A percentile compares a stretch with the other conserved stretches of the same genome.
Conservation (phyloP, 1,139 yeast genomes). For the Arxiozyma slooffiae region DNA sequence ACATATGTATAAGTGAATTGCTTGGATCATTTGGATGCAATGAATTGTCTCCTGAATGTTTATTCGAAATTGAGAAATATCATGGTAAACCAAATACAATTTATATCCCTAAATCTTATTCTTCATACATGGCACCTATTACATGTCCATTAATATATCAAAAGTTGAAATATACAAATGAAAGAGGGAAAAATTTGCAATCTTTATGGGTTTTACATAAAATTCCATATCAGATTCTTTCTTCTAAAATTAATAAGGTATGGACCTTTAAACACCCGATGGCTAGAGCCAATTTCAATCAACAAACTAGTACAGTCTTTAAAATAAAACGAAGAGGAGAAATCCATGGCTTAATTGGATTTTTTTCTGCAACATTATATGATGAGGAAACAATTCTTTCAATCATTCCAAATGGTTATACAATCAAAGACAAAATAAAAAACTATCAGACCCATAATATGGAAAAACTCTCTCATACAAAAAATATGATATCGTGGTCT, state of each 20-base stretch:
- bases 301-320: constrained; percentile 26
- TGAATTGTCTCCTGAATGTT: constrained; percentile 77
- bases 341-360: constrained; percentile 69
- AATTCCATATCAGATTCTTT: constrained; percentile 40
- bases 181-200: constrained; percentile 25
- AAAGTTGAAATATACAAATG: constrained; percentile 19
- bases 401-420: constrained; percentile 38
- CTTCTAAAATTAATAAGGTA: constrained; percentile 35
- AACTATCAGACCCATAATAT: constrained; percentile 9
- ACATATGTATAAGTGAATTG: constrained; percentile 67
- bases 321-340: constrained; percentile 38
- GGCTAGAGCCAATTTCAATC: constrained; percentile 10
- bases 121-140: constrained; percentile 57
- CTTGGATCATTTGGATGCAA: constrained; percentile 89
- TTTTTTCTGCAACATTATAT: constrained; percentile 58
- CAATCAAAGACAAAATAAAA: constrained; percentile 9
- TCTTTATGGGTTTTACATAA: constrained; percentile 55
- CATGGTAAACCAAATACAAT: constrained; percentile 29
- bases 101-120: constrained; percentile 57
- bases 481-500: constrained; percentile 55
- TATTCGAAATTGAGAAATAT: constrained; percentile 31
- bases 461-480: constrained; percentile 31
- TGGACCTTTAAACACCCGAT: constrained; percentile 51
- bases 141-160: constrained; percentile 44
- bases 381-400: constrained; percentile 44